phyloP scores from a whole-genome alignment of 148 eudicot genomes.

The Euryodendron excelsum region DNA sequence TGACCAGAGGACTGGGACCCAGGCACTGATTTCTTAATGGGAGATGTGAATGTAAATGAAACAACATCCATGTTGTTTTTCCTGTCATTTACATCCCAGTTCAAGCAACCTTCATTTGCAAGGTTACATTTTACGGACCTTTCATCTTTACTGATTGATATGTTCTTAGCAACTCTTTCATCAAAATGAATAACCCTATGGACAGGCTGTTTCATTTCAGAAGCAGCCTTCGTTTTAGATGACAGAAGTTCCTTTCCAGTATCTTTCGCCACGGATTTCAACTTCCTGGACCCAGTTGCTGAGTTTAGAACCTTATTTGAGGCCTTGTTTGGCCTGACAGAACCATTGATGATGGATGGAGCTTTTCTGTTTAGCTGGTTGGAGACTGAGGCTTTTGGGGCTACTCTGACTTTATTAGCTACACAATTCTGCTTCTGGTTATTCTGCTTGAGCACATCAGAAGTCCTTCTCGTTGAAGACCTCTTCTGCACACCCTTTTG shows the following conservation, averaged over 20 bases:
- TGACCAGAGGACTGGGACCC: constrained; percentile 39
- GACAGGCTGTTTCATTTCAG: constrained; percentile 40
- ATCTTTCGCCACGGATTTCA: constrained; percentile 29
- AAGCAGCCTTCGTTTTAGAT: constrained; percentile 42
- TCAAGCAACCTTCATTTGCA: constrained; percentile 34
- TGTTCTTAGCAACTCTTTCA: constrained; percentile 24
- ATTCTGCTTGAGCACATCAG: constrained; percentile 62
- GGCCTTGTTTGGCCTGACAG: constrained; percentile 48
- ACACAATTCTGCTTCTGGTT: constrained; percentile 75
- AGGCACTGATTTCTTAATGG: constrained; percentile 59
- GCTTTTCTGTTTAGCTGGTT: constrained; percentile 47
- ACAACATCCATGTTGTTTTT: constrained; percentile 72
- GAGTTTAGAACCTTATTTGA: constrained; percentile 52
- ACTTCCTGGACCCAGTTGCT: constrained; percentile 35
- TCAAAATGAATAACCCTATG: constrained; percentile 30
- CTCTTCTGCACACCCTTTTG: constrained; percentile 46
- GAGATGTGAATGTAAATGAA: constrained; percentile 93
- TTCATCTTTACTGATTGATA: constrained; percentile 31
- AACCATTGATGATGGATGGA: constrained; percentile 30
- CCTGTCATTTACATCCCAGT: constrained; percentile 44
- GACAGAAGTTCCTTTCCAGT: constrained; percentile 40
- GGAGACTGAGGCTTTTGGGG: constrained; percentile 40
- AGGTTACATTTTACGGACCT: constrained; percentile 45
- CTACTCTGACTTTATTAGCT: constrained; percentile 37
- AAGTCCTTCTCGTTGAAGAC: constrained; percentile 38